These are phyloP conservation scores for Nicotiana knightiana DNA, from an alignment of 257 asterid genomes.

Conservation along the genomic window DNA sequence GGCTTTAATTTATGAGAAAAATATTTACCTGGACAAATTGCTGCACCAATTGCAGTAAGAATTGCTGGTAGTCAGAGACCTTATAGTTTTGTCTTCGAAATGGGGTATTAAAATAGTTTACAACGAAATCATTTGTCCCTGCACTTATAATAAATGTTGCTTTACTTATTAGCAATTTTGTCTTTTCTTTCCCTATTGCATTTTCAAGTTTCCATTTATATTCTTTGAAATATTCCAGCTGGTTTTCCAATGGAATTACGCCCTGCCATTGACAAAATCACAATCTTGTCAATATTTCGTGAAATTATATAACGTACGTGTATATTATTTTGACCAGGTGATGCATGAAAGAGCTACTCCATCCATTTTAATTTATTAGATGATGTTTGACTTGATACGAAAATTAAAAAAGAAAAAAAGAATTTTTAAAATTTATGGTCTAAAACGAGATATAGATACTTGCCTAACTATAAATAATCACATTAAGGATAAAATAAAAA, in stretches of 20 bases:
- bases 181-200: constrained; percentile 39
- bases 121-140: constrained; percentile 55
- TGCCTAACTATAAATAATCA: too few species aligned
- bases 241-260: constrained; percentile 37
- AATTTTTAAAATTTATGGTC: too few species aligned
- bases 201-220: constrained; percentile 38
- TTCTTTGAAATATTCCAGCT: constrained; percentile 42
- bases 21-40: constrained; percentile 39
- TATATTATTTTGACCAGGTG: too few species aligned
- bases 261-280: constrained; percentile 28
- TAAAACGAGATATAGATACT: too few species aligned
- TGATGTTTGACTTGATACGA: too few species aligned
- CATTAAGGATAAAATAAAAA: too few species aligned
- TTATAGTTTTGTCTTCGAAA: constrained; percentile 33
- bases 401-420: too few species aligned
- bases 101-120: constrained; percentile 39
- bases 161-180: constrained; percentile 25
- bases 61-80: constrained; percentile 30
- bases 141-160: constrained; percentile 43
- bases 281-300: not conserved
- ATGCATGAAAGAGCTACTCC: too few species aligned
- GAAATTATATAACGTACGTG: too few species aligned
- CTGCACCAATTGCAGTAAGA: constrained; percentile 27
- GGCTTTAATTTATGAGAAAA: not conserved
- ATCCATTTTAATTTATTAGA: too few species aligned